Evolutionary conservation across 208 protist genomes (phyloP).

Genomic region (Porcisia hertigi): DNA sequence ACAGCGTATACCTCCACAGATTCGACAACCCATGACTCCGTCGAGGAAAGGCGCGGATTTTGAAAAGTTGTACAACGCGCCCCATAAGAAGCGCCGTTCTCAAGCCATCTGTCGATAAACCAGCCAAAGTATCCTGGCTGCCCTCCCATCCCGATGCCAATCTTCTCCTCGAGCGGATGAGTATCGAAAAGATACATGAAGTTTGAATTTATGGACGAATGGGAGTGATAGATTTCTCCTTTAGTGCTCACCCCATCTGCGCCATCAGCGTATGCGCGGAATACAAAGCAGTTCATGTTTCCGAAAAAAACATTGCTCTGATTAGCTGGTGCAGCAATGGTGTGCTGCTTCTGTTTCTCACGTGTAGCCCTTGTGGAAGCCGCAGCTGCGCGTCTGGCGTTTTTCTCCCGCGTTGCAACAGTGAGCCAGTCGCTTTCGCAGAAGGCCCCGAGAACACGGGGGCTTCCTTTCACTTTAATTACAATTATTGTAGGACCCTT

Average conservation of each 20-base stretch:
- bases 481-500: constrained; percentile 55
- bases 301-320: constrained; percentile 74
- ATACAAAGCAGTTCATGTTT: constrained; percentile 61
- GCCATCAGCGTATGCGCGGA: constrained; percentile 16
- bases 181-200: constrained; percentile 83
- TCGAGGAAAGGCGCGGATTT: constrained; percentile 43
- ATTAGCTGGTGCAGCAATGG: constrained; percentile 22
- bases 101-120: constrained; percentile 77
- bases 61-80: constrained; percentile 56
- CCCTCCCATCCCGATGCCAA: constrained; percentile 76
- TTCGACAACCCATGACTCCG: constrained; percentile 52
- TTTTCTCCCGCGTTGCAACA: constrained; percentile 52
- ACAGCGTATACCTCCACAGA: constrained; percentile 68
- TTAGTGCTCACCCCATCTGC: constrained; percentile 3
- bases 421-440: constrained; percentile 61
- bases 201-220: constrained; percentile 55
- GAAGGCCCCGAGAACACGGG: constrained; percentile 60
- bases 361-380: constrained; percentile 43
- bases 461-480: constrained; percentile 36
- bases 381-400: constrained; percentile 45
- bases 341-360: constrained; percentile 34
- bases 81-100: constrained; percentile 49
- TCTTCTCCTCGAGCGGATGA: constrained; percentile 49
- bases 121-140: constrained; percentile 62
- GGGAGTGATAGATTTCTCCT: constrained; percentile 34